phyloP scores from a whole-genome alignment of 495 filamentous ascomycete species.

The Sabuloglossum arenarium region DNA sequence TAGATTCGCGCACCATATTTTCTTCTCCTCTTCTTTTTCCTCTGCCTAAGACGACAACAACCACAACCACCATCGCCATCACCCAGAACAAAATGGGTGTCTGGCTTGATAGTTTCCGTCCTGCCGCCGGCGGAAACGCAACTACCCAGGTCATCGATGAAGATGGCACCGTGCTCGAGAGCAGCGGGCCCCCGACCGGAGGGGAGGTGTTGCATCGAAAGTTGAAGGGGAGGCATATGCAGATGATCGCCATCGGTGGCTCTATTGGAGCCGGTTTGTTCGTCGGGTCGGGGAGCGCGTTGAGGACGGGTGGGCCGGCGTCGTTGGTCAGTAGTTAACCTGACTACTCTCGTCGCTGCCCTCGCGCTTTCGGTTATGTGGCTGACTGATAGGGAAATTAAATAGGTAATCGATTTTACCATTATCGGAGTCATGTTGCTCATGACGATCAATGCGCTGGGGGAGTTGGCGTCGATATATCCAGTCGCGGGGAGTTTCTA shows the following conservation, averaged over 20 bases:
- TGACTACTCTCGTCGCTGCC: no score
- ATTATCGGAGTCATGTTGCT: slow-evolving; percentile 38
- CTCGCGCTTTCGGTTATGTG: not conserved
- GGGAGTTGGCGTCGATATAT: slow-evolving; percentile 42
- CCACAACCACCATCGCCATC: no score
- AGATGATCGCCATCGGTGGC: slow-evolving; percentile 72
- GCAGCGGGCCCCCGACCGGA: not conserved
- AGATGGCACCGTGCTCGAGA: no score
- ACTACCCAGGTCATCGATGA: no score
- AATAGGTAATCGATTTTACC: slow-evolving; percentile 9
- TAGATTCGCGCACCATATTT: no score
- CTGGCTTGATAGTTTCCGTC: no score
- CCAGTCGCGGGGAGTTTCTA: slow-evolving; percentile 34
- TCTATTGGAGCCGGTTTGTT: slow-evolving; percentile 59
- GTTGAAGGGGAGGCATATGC: slow-evolving; percentile 44
- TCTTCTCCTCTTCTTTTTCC: no score
- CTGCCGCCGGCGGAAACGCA: no score
- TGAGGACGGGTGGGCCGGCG: no score
- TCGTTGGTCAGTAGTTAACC: not conserved
- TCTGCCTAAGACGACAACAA: no score
- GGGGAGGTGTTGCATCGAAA: slow-evolving; percentile 38
- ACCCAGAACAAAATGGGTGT: no score
- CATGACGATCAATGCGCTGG: slow-evolving; percentile 37
- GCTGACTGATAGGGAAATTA: not conserved
- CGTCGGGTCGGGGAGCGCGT: no score